Evolutionary conservation across 495 filamentous ascomycete species (phyloP).

Genomic region (Jackrogersella multiformis): DNA sequence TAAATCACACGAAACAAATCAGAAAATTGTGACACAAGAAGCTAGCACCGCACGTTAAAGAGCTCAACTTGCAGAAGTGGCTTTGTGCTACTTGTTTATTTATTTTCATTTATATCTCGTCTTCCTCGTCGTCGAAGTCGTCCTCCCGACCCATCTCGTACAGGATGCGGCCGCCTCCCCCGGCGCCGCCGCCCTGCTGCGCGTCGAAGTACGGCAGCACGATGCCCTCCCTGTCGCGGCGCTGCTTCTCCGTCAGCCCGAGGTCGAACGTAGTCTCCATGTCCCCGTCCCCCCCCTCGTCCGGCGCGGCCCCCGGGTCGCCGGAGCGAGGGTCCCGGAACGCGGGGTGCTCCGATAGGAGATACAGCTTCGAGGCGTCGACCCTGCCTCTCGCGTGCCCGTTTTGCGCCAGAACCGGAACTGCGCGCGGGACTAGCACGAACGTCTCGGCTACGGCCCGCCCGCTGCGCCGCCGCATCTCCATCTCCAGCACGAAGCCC

Average conservation of each 20-base stretch:
- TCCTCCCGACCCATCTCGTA: constrained; percentile 98
- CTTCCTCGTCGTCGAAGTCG: constrained; percentile 98
- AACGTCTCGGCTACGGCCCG: constrained; percentile 81
- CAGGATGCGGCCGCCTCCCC: constrained; percentile 87
- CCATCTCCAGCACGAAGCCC: constrained; percentile 83
- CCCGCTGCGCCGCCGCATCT: constrained; percentile 82
- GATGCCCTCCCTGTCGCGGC: constrained; percentile 82
- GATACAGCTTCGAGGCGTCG: constrained; percentile 61
- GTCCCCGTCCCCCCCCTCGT: constrained; percentile 61
- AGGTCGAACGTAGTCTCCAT: constrained; percentile 80
- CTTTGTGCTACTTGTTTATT: no score
- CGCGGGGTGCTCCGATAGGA: constrained; percentile 81
- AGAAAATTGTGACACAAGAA: not conserved
- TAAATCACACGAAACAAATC: constrained; percentile 38
- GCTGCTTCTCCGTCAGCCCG: constrained; percentile 89
- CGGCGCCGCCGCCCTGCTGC: constrained; percentile 77
- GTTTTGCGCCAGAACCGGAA: not conserved
- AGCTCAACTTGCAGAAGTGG: no score
- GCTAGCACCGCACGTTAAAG: no score
- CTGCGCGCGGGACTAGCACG: constrained; percentile 62
- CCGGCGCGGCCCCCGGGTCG: no score
- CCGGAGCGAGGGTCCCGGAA: constrained; percentile 69
- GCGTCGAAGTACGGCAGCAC: constrained; percentile 96
- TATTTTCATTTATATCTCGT: no score
- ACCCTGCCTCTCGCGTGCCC: constrained; percentile 1